A percentile compares a stretch with the other conserved stretches of the same genome.
Conservation (phyloP, 2,329 filamentous ascomycete genomes). For the Colletotrichum siamense region DNA sequence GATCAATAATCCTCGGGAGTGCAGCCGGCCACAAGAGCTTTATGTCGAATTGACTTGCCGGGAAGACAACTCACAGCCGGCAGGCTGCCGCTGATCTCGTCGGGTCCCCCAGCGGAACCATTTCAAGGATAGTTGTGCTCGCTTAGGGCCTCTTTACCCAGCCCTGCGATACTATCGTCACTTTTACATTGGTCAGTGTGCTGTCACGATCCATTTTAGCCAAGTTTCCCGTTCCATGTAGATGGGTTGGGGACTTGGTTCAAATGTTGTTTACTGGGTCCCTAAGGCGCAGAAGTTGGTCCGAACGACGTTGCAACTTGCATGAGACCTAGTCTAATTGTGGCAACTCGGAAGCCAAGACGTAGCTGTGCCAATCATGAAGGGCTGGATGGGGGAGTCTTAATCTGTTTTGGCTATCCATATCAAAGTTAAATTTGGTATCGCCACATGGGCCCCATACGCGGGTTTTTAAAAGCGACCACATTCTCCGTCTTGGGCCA, state of each 20-base stretch:
- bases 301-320: background rate
- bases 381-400: background rate
- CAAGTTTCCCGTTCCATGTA: constrained; percentile 1
- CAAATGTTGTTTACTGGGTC: background rate
- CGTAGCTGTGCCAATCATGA: background rate
- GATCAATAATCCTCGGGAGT: background rate
- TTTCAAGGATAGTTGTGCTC: background rate
- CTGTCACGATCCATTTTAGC: background rate
- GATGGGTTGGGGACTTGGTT: background rate
- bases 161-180: background rate
- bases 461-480: background rate
- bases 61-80: background rate
- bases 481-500: background rate
- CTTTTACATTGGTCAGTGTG: background rate
- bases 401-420: constrained; percentile 5
- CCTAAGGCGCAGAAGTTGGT: background rate
- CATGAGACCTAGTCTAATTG: background rate
- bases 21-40: background rate
- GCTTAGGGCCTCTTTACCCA: background rate
- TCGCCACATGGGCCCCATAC: background rate
- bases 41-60: background rate
- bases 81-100: background rate
- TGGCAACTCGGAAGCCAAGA: background rate
- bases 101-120: background rate
- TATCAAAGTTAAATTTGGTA: constrained; percentile 9